Evolutionary conservation across 768 basidiomycete genomes (phyloP), one percentile per base, ranked within the genome.

Genomic region (Aureoboletus auriporus): DNA sequence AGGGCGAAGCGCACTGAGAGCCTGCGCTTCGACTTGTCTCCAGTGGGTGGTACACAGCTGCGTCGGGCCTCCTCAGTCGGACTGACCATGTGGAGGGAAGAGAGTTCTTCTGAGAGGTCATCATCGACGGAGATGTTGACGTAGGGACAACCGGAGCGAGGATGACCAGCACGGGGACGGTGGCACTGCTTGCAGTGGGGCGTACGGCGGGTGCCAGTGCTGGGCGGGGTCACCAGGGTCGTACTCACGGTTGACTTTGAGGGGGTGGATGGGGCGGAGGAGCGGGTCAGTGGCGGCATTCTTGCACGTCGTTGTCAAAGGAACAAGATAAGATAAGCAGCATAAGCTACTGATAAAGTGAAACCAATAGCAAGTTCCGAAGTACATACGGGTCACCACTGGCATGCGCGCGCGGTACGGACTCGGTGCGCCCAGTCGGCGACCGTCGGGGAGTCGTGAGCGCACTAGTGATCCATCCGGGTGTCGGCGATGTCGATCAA

Each of bases 71-170:
- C 61, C 39, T 57, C 54, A 4, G 51, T 53, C 5, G 64, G 57
- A 36, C 47, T 54, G 44, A 67, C 54, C 12, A 82, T 69, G 26
- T 70, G 65, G 56, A 81, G 71, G 7, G 78, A 78, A 16, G 70
- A 70, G 46, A 82, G 58, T 8, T 75, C 76, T 29, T 70, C 66
- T 5, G 63, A 63, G 39, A 79, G 65, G 20, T 55, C 62, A 26
- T 66, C 65, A 23, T 63, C 9, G 7, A 53, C 35, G 0, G 54
- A 51, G 34, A 71, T 62, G 38, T 73, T 70, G 17, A 59, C 63
- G 47, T 66, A 74, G 1, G 81, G 80, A 57, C 83, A 84, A 9
- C 82, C 81, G 0, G 78, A 77, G 39, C 82, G 79, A 14, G 83
- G 83, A 58, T 84, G 83, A 0, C 82, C 82, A 23, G 68, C 71